Conservation (phyloP, 768 basidiomycete species). For the Ephemerocybe angulata region DNA sequence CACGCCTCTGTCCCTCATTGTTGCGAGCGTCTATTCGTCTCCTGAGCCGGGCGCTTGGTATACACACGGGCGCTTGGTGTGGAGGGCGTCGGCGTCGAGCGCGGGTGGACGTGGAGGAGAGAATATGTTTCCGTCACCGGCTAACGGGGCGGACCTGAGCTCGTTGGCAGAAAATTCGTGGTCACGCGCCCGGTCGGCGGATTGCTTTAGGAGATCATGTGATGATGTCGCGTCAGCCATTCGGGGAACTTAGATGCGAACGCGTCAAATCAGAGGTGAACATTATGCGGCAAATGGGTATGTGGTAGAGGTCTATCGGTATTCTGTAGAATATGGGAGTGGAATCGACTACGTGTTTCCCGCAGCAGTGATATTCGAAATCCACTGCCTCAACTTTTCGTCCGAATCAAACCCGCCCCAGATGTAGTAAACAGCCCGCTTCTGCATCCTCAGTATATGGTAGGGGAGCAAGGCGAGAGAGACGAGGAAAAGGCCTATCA, state of each 20-base stretch:
- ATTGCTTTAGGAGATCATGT: background rate
- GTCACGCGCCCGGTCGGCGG: background rate
- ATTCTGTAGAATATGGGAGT: no score
- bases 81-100: background rate
- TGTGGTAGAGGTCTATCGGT: no score
- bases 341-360: no score
- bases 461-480: constrained; percentile 52
- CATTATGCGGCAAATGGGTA: no score
- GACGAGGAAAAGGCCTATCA: constrained; percentile 44
- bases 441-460: constrained; percentile 49
- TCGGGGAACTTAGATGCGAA: background rate
- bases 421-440: constrained; percentile 59
- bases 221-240: background rate
- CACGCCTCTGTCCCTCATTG: constrained; percentile 38
- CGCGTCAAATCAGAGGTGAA: background rate
- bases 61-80: background rate
- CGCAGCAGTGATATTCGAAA: background rate
- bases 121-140: no score
- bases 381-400: background rate
- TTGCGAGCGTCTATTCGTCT: background rate
- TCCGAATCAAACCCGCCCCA: constrained; percentile 35
- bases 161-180: background rate
- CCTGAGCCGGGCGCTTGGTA: background rate
- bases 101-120: background rate
- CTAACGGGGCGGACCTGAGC: no score